Conservation (phyloP, 2,329 filamentous ascomycete species). For the Cordyceps javanica region DNA sequence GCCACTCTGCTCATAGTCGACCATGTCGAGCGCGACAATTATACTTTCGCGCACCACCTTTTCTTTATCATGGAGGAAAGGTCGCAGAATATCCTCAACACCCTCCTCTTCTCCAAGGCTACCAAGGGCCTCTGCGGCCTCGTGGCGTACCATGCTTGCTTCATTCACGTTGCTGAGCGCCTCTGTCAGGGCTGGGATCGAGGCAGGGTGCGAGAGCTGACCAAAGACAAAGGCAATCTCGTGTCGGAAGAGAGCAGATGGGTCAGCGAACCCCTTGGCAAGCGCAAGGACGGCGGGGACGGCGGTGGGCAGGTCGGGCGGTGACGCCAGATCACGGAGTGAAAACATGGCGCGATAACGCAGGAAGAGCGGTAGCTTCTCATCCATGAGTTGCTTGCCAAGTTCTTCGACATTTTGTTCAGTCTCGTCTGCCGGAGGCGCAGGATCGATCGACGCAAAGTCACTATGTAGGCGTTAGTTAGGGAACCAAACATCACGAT, state of each 20-base stretch:
- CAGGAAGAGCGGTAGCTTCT: conserved; percentile 73
- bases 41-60: conserved; percentile 92
- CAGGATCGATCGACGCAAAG: conserved; percentile 92
- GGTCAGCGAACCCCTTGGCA: conserved; percentile 76
- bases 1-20: conserved; percentile 86
- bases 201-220: conserved; percentile 92
- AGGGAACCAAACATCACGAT: conserved; percentile 17
- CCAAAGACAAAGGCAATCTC: conserved; percentile 98
- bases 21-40: conserved; percentile 95
- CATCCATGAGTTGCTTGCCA: conserved; percentile 72
- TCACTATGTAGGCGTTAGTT: conserved; percentile 54
- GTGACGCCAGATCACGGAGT: conserved; percentile 88
- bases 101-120: conserved; percentile 90
- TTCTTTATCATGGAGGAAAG: conserved; percentile 84
- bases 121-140: conserved; percentile 92
- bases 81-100: conserved; percentile 77
- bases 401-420: conserved; percentile 66
- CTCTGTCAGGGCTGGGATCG: conserved; percentile 79
- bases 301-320: conserved; percentile 83
- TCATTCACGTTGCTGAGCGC: conserved; percentile 75
- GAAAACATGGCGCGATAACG: conserved; percentile 98
- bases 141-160: conserved; percentile 93
- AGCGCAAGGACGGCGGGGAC: conserved; percentile 81
- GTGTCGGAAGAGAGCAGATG: conserved; percentile 90
- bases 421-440: conserved; percentile 76